Evolutionary conservation across 495 filamentous ascomycete species (phyloP), one percentile per base, ranked within the genome.

Genomic region (Xylaria telfairii): DNA sequence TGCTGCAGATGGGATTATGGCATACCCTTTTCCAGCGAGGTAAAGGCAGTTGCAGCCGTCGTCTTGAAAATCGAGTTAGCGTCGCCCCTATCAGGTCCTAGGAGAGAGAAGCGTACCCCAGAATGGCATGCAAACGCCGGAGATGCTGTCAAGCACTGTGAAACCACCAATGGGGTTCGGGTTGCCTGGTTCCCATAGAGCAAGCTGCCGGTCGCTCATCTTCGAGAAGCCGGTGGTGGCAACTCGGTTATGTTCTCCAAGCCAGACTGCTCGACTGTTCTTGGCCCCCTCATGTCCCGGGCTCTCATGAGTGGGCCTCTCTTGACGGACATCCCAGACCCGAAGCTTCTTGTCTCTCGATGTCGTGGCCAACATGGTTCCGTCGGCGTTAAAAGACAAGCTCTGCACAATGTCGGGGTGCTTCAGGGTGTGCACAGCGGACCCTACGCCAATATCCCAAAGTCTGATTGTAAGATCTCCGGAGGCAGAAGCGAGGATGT

Each of bases 71-170:
- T 37, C 10, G 9, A 57, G 77, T 86, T 75, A 85, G 82, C 46
- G 30, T 62, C 53, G 26, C 9, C 17, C 41, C 54, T 1, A 69
- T 42, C 61, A 51, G 1, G n/a, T 30, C 13, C 0, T 2, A 28
- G 6, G 26, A 10, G 21, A 21, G 34, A 19, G 0, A 15, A 71
- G 60, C 79, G 74, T 81, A 87, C 85, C 96, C 96, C 96, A 99
- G 89, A 99, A 99, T 7, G 96, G 96, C 93, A 99, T 98, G 85
- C 93, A 97, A 56, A 99, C 94, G 75, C 96, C 96, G 21, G 95
- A 98, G 72, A 97, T 97, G 32, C 93, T 93, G 80, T 98, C 96
- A 57, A 99, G 84, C 56, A 89, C 90, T 76, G 89, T 88, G 81
- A 97, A 97, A 4, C 93, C 94, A 39, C 92, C 94, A 74, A 98